Conservation (phyloP, 441 rosid species). For the Populus tomentosa region DNA sequence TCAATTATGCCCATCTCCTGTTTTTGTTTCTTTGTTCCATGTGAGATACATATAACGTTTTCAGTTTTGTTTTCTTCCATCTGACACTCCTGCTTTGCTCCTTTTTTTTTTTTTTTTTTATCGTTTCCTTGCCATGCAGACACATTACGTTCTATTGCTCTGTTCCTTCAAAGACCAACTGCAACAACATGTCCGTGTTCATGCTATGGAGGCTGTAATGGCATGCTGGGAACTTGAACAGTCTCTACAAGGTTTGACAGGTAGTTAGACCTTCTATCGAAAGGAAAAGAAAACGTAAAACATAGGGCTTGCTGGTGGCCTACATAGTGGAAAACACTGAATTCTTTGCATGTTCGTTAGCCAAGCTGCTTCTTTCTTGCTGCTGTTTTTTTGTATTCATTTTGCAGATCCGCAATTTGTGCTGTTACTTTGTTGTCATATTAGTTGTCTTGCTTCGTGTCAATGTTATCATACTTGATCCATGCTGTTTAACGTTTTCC, state of each 20-base stretch:
- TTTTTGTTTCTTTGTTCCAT: constrained; percentile 4
- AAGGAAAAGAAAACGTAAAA: background rate
- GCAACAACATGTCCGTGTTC: constrained; percentile 97
- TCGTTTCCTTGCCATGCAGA: constrained; percentile 37
- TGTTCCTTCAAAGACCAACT: constrained; percentile 96
- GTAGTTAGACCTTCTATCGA: constrained; percentile 26
- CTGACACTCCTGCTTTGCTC: constrained; percentile 5
- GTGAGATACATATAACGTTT: background rate
- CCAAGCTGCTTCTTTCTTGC: constrained; percentile 1
- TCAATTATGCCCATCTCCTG: background rate
- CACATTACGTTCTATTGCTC: constrained; percentile 87
- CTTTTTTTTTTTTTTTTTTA: background rate
- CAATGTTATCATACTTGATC: background rate
- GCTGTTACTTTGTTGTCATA: background rate
- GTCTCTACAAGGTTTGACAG: constrained; percentile 92
- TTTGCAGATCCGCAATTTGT: background rate
- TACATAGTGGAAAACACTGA: background rate
- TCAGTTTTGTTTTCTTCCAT: constrained; percentile 2
- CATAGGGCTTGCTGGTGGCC: background rate
- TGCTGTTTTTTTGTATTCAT: background rate
- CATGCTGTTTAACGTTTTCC: background rate
- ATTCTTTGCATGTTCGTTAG: background rate
- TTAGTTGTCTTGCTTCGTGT: background rate
- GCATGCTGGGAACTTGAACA: constrained; percentile 99
- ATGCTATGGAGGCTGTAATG: constrained; percentile 99